phyloP scores from a whole-genome alignment of 768 basidiomycete species.

The Mycena maculata region DNA sequence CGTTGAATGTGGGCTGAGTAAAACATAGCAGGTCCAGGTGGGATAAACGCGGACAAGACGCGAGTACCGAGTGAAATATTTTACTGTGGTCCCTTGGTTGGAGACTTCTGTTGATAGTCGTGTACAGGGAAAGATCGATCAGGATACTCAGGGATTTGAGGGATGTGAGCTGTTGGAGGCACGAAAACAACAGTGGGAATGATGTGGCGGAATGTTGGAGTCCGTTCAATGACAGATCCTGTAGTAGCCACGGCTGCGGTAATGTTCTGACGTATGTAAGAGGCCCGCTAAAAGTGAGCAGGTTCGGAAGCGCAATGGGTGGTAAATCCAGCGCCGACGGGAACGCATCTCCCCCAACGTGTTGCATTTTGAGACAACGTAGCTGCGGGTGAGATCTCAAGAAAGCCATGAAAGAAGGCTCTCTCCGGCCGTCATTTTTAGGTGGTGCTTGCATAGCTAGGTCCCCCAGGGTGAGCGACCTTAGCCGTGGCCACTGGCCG shows the following conservation, averaged over 20 bases:
- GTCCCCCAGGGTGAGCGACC: slow-evolving; percentile 49
- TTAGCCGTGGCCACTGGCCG: slow-evolving; percentile 52
- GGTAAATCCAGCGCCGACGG: slow-evolving; percentile 41
- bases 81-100: slow-evolving; percentile 45
- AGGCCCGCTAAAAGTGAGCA: slow-evolving; percentile 48
- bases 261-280: slow-evolving; percentile 44
- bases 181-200: slow-evolving; percentile 46
- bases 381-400: slow-evolving; percentile 47
- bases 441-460: slow-evolving; percentile 39
- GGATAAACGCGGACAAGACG: slow-evolving; percentile 45
- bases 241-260: slow-evolving; percentile 43
- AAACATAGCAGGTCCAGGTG: slow-evolving; percentile 51
- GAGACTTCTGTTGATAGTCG: slow-evolving; percentile 30
- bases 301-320: slow-evolving; percentile 39
- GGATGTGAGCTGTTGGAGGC: slow-evolving; percentile 43
- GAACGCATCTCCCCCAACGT: slow-evolving; percentile 45
- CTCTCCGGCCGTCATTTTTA: slow-evolving; percentile 39
- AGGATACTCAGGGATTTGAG: slow-evolving; percentile 46
- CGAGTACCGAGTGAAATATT: slow-evolving; percentile 43
- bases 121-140: slow-evolving; percentile 51
- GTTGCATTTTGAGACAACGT: slow-evolving; percentile 44
- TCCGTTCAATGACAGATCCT: slow-evolving; percentile 45
- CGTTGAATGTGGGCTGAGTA: slow-evolving; percentile 48
- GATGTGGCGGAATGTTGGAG: slow-evolving; percentile 48
- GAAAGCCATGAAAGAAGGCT: slow-evolving; percentile 47